phyloP scores from a whole-genome alignment of 1,284 basidiomycete species.

The Marasmius sp. region DNA sequence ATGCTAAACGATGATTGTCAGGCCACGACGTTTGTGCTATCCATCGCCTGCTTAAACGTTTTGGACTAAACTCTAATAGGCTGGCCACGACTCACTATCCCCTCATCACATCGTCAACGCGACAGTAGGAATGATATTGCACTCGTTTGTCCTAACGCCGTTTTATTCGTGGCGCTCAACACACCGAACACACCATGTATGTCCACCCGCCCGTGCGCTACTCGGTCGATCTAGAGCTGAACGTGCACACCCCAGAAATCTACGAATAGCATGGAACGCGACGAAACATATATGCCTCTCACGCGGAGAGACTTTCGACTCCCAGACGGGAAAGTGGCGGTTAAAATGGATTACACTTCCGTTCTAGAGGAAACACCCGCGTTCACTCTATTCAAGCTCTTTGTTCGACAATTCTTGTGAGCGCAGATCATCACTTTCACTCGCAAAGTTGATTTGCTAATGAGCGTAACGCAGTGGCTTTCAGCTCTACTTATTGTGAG shows the following conservation, averaged over 20 bases:
- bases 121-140: slow-evolving; percentile 40
- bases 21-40: slow-evolving; percentile 9
- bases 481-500: slow-evolving; percentile 34
- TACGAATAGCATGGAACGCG: slow-evolving; percentile 36
- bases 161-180: slow-evolving; percentile 60
- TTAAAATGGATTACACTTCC: slow-evolving; percentile 31
- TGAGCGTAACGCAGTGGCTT: slow-evolving; percentile 26
- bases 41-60: not conserved
- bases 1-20: not conserved
- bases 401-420: slow-evolving; percentile 49
- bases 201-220: slow-evolving; percentile 12
- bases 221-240: slow-evolving; percentile 2
- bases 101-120: slow-evolving; percentile 37
- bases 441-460: slow-evolving; percentile 25
- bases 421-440: slow-evolving; percentile 10
- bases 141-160: slow-evolving; percentile 55
- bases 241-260: slow-evolving; percentile 37
- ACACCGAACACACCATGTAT: slow-evolving; percentile 54
- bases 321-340: slow-evolving; percentile 26
- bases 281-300: slow-evolving; percentile 35
- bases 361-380: slow-evolving; percentile 55
- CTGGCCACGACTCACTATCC: slow-evolving; percentile 52
- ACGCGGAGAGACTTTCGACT: slow-evolving; percentile 29
- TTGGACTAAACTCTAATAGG: slow-evolving; percentile 35
- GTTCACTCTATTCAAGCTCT: slow-evolving; percentile 51